Base-by-base conservation (phyloP, 1,139 yeast genomes). In the Pichia kudriavzevii region DNA sequence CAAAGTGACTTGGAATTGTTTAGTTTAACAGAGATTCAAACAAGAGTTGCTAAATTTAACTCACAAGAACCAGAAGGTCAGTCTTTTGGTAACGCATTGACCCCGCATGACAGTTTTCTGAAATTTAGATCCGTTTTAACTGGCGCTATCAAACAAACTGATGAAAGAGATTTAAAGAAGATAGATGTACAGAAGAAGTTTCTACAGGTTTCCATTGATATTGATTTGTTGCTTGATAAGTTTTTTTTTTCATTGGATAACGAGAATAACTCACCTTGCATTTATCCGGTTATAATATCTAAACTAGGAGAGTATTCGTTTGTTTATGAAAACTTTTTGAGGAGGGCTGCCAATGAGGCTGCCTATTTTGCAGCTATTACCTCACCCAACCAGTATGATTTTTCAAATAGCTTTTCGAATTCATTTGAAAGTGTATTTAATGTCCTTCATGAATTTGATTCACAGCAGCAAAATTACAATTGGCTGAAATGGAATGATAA, bases 121-220 rank as follows among this genome's bases (percentile, higher is more conserved):
- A 76, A 80, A 16, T 50, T 79, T 17, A 64, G 71, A 38, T 74
- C 73, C 44, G 78, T 77, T 3, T 59, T 80, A 33, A 72, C 65
- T 44, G 85, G 83, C 0, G 87, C 88, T 0, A 52, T 80, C 5
- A 53, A 61, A 11, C 55, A 67, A 22, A 56, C 55, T 3, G 60
- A 68, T 1, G 56, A 50, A 4, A 69, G 66, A n/a, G 67, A 67
- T 12, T 56, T 63, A 4, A 75, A 69, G 45, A 69, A 79, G 0
- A 74, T 80, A 13, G 64, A 69, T 42, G 55, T 73, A 5, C 53
- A 59, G n/a, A 65, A 48, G 29, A 64, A 72, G 2, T 61, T 66
- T 2, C 56, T 79, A 42, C 72, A 69, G 39, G 60, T 79, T 0
- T 72, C 70, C 38, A 55, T 79, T 5, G 77, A 81, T 45, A 67